Evolutionary conservation across 306 rosid species (phyloP), one percentile per base, ranked within the genome.

Genomic region (Ormosia emarginata): DNA sequence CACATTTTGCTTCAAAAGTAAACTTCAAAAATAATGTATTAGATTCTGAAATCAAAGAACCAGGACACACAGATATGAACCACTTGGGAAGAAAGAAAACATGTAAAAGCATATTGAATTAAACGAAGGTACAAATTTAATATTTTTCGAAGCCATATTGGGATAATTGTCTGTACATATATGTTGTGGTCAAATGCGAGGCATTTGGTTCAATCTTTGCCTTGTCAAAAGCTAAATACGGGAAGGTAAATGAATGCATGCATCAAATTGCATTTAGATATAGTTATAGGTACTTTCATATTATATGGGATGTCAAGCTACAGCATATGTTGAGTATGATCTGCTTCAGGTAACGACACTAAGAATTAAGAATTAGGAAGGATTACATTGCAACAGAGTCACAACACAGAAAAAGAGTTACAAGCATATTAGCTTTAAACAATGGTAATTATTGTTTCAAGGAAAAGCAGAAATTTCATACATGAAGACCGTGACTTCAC

Each of bases 231-330:
- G 24, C 24, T 24, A 24, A 24, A 24, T 24, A 24, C 24, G 24
- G 24, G 24, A 24, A 68, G 41, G 37, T 61, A 15, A 4, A 41
- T 30, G 14, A 58, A 69, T 50, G 30, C 12, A 63, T 1, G 34
- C 50, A 71, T 80, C 59, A 52, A 58, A 74, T 40, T 52, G 75
- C 67, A 65, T 81, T 62, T 72, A 24, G 24, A 24, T 24, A 30
- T n/a, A 63, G 53, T 11, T 17, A 79, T 14, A 0, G 2, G 59
- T 30, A 63, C 8, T 44, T 63, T 43, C 57, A 61, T 8, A 44
- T 4, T 44, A 40, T 9, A 13, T 43, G 24, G 30, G 13, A 13
- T 73, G 36, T 73, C 6, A 55, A 7, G 47, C 39, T 8, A 11
- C 14, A 40, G 0, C 66, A 55, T 53, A 73, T 41, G 29, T 57